These are phyloP conservation scores for Trametes polyzona DNA, from an alignment of 1,284 basidiomycete genomes.

Conservation along the genomic window DNA sequence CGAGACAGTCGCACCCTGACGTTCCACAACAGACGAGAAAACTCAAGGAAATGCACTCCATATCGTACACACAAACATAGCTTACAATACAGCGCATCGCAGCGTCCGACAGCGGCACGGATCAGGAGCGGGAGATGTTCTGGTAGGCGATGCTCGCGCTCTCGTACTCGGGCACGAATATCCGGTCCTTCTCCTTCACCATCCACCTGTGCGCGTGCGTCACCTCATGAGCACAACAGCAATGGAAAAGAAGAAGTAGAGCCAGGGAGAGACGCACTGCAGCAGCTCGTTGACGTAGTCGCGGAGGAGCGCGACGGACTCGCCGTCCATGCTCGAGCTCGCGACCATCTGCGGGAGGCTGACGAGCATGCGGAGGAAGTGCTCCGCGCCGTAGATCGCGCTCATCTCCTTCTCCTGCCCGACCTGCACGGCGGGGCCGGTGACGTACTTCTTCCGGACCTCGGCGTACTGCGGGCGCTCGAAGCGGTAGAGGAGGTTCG, in stretches of 20 bases:
- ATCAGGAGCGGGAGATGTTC: slow-evolving; percentile 69
- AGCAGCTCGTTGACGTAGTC: slow-evolving; percentile 93
- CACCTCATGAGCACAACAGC: slow-evolving; percentile 2
- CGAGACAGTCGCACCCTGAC: too few species aligned
- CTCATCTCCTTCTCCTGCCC: slow-evolving; percentile 87
- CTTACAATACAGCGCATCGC: background rate
- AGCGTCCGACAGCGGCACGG: background rate
- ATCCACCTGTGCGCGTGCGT: slow-evolving; percentile 63
- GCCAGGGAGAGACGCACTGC: slow-evolving; percentile 55
- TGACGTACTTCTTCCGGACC: slow-evolving; percentile 77
- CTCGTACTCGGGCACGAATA: slow-evolving; percentile 79
- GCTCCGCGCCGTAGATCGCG: slow-evolving; percentile 93
- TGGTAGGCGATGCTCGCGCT: slow-evolving; percentile 74
- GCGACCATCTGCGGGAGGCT: slow-evolving; percentile 83
- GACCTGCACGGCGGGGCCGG: slow-evolving; percentile 67
- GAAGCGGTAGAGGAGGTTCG: slow-evolving; percentile 92
- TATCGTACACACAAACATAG: background rate
- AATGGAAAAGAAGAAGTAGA: background rate
- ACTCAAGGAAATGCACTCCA: background rate
- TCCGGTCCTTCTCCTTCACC: slow-evolving; percentile 61
- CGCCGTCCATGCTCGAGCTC: slow-evolving; percentile 89
- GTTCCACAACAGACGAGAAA: slow-evolving; percentile 17
- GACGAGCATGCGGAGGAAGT: slow-evolving; percentile 88
- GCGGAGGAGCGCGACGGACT: slow-evolving; percentile 81
- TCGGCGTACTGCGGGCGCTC: slow-evolving; percentile 93